Conservation (phyloP, 2,329 filamentous ascomycete genomes). For the Monascus ruber region DNA sequence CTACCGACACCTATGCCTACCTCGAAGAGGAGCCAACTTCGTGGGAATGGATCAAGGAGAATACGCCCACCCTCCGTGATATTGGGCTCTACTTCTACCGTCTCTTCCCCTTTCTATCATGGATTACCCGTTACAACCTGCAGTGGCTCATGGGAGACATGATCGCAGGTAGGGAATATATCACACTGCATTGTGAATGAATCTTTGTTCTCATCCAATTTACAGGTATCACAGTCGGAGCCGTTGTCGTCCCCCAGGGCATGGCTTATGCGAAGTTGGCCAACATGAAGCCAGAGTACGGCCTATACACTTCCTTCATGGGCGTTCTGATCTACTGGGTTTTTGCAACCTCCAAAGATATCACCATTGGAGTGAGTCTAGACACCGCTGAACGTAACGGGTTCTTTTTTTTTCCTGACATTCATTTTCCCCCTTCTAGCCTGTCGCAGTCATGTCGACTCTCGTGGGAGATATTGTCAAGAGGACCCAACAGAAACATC, state of each 20-base stretch:
- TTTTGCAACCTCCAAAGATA: constrained; percentile 96
- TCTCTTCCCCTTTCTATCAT: constrained; percentile 79
- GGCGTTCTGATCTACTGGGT: constrained; percentile 94
- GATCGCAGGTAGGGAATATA: constrained; percentile 58
- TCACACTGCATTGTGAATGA: neutral
- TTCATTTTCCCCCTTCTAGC: constrained; percentile 38
- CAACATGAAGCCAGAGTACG: constrained; percentile 67
- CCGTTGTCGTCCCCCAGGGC: constrained; percentile 84
- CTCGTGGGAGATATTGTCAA: constrained; percentile 73
- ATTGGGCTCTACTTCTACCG: constrained; percentile 51
- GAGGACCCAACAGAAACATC: constrained; percentile 46
- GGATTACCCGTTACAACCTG: constrained; percentile 79
- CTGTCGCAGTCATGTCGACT: constrained; percentile 90
- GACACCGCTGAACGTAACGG: too few species aligned
- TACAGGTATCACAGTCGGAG: constrained; percentile 56
- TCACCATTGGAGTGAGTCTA: constrained; percentile 74
- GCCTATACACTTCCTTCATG: constrained; percentile 92
- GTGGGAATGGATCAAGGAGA: constrained; percentile 56
- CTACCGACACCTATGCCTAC: constrained; percentile 68
- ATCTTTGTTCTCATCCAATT: constrained; percentile 1
- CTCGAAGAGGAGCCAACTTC: constrained; percentile 71
- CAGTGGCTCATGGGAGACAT: constrained; percentile 85
- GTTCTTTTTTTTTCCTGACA: constrained; percentile 1
- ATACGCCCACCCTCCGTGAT: constrained; percentile 49
- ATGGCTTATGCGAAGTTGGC: constrained; percentile 92